Base-by-base conservation (phyloP, 2,329 filamentous ascomycete genomes). In the Drechslera avenae region DNA sequence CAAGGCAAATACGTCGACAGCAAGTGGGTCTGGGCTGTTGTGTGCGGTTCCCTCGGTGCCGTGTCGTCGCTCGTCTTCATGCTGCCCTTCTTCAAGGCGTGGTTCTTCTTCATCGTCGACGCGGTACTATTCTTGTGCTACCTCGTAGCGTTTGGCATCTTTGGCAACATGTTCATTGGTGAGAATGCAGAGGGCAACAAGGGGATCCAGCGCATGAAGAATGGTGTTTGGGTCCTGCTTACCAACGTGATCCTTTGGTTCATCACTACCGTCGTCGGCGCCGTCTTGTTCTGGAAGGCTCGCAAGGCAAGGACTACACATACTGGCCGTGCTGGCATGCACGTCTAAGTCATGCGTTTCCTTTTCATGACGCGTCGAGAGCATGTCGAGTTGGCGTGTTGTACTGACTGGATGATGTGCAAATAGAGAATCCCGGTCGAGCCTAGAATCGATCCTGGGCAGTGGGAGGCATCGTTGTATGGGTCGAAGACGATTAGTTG, bases 171-270 rank as follows among this genome's bases (percentile, higher is more conserved):
- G 80, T 96, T 87, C 78, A 88, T 96, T 68, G 74, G 83, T 46
- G 86, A 86, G 64, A 72, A 90, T 51, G 72, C 86, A 0, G 79
- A 88, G 68, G 86, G 85, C 12, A 81, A 89, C 67, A 63, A 64
- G 33, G 85, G 81, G 41, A 81, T 93, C 50, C 76, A 79, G 59
- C 82, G 89, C 49, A 96, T 96, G 91, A 91, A 91, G 77, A 86
- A 87, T 67, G 89, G 90, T 4, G 89, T 94, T 13, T 96, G 90
- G 89, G 80, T 96, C 37, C 88, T 93, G 71, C 73, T 96, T 42
- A 78, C 83, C 39, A 90, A 87, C 69, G 82, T 90, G 71, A 68
- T 90, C 12, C 78, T 96, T 42, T 96, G 91, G 91, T 75, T 91
- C 41, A 72, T 86, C 39, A 86, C 84, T 3, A 81, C 83, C 3